These are phyloP conservation scores for Infundibulicybe gibba DNA, from an alignment of 768 basidiomycete genomes.

Conservation along the genomic window DNA sequence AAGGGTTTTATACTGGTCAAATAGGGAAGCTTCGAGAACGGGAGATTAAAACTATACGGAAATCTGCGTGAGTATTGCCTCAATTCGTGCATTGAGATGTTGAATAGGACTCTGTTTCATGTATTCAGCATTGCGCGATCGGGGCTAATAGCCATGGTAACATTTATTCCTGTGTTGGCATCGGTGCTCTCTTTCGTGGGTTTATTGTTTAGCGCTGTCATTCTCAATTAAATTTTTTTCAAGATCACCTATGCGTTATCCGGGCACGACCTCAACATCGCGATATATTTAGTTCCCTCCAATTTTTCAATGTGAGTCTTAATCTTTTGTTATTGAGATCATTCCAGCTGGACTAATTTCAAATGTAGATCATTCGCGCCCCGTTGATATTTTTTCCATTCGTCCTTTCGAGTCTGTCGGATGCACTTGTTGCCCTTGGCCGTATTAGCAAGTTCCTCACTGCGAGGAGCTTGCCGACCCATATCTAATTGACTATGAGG, in stretches of 20 bases:
- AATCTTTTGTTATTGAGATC: background rate
- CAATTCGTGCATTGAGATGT: background rate
- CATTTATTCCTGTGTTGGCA: constrained; percentile 49
- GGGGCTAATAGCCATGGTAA: constrained; percentile 37
- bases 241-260: constrained; percentile 62
- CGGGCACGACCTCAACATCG: constrained; percentile 50
- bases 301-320: constrained; percentile 50
- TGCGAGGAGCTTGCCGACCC: constrained; percentile 49
- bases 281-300: constrained; percentile 55
- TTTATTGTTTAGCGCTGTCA: constrained; percentile 3
- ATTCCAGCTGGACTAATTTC: background rate
- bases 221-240: background rate
- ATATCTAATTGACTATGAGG: constrained; percentile 36
- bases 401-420: constrained; percentile 42
- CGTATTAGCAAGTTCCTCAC: constrained; percentile 46
- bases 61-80: constrained; percentile 27
- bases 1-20: constrained; percentile 41
- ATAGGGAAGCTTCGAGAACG: constrained; percentile 33
- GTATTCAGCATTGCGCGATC: constrained; percentile 28
- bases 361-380: constrained; percentile 45
- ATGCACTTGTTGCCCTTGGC: constrained; percentile 45
- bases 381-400: constrained; percentile 58
- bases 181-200: constrained; percentile 50
- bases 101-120: constrained; percentile 4
- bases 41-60: constrained; percentile 36